Evolutionary conservation across 2,329 filamentous ascomycete species (phyloP), one percentile per base, ranked within the genome.

Genomic region (Colletotrichum karsti): DNA sequence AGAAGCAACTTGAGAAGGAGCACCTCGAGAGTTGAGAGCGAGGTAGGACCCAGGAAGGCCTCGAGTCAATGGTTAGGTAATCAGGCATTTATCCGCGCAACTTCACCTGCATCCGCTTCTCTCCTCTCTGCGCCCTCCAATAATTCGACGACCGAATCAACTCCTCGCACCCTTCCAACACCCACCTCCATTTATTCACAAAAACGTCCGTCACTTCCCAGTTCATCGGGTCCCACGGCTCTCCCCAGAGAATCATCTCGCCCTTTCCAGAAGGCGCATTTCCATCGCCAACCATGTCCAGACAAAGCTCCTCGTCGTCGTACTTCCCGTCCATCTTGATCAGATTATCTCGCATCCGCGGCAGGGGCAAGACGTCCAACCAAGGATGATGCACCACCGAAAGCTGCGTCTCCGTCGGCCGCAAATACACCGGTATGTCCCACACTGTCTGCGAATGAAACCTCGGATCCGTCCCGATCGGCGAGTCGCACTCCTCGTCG

Each of bases 151-250:
- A 74, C 8, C 75, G 67, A n/a, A 81, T 64, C 5, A 82, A 50
- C 48, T 83, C 79, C 0, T 69, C 66, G 55, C 81, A 84, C 0
- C 78, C 81, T 2, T 72, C 67, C 0, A 84, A 55, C 5, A 83
- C 53, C 75, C 77, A 77, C 1, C 71, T 75, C 82, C 83, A 87
- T 68, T 85, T 86, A 39, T 73, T 74, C 1, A 82, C 69, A 70
- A 88, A 87, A 0, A 63, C 63, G 15, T 78, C 76, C 0, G 79
- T 85, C 3, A 83, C 75, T 67, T 88, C 85, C 85, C 85, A 88
- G 15, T 78, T 81, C 0, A 68, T 65, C 2, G 76, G 62, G 41
- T 85, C 78, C 75, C 79, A 82, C 0, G 85, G 77, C 6, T 84
- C 80, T 0, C 83, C 82, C 85, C 84, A 87, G 1, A 86, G 81